Evolutionary conservation across 164 flowering plant species (phyloP), one percentile per base, ranked within the genome.

Genomic region (Macadamia tetraphylla): DNA sequence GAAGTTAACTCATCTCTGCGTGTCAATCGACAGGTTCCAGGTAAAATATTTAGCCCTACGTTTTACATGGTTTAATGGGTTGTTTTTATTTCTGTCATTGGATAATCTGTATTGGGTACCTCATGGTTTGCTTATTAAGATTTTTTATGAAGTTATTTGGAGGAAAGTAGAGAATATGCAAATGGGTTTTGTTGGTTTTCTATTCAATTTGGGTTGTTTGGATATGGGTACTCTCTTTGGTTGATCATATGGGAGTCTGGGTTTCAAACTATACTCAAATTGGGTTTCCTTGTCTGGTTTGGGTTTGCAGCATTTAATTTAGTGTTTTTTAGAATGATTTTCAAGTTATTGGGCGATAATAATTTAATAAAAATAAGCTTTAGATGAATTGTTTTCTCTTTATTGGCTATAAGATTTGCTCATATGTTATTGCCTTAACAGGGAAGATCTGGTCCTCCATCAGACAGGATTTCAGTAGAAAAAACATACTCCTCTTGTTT

Each of bases 151-250:
- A 35, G 40, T 8, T 56, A n/a, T 65, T 35, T 9, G 23, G 13
- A n/a, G 10, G 15, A 29, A 49, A 51, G 35, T 31, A 59, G 56
- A 10, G 29, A 46, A 6, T 48, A 48, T 30, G 57, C 44, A 67
- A 52, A 68, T 61, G 60, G 65, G 59, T 61, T 68, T 51, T 18
- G 51, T n/a, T 12, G 29, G 18, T 52, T 61, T 60, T 23, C 30
- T 2, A 2, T 9, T 49, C 15, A 6, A 23, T 67, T 58, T 29
- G 52, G 31, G 56, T 58, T 9, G 30, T 52, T 15, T 53, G 35
- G 3, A 29, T 29, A 29, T 35, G 12, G 13, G 29, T 53, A 14
- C 42, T 56, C 55, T 52, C 40, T 35, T 35, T 35, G 3, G 40
- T 35, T 35, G 40, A 35, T 35, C 3, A 35, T 35, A 35, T 5